Evolutionary conservation across 208 protist genomes (phyloP), one percentile per base, ranked within the genome.

Genomic region (Trypanosomatidae sp.): DNA sequence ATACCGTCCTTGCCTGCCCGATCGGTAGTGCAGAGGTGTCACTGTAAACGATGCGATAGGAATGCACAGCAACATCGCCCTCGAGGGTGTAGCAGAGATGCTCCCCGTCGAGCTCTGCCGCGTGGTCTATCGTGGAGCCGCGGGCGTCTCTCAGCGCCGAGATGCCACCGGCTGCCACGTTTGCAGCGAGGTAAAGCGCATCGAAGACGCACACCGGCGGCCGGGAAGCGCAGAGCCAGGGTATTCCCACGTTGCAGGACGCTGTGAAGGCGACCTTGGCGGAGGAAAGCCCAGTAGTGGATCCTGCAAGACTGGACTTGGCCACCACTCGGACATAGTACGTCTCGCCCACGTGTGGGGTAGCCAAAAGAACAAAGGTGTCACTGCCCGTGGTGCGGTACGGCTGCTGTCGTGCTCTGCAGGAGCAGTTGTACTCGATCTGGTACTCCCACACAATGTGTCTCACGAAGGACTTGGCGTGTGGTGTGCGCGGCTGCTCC

Each of bases 241-340:
- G 88, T 75, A 83, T 81, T 1, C 28, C 1, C 33, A 74, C 22
- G 8, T 49, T 74, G 55, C 74, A 69, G 13, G 36, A 39, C 8
- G 79, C 79, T 0, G 55, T 69, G 49, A 83, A 77, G 7, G 71
- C 58, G 8, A 72, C 65, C 13, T 77, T 87, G 30, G 80, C 73
- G 2, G 80, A 86, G 47, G 75, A 53, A 36, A 74, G 49, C 8
- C 72, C 81, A 9, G 82, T 62, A 60, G 79, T 65, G 1, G 74
- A 72, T 7, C 73, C 74, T 30, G 59, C 74, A 56, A 67, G 66
- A 2, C 53, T 74, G 0, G 73, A 81, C 30, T 73, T 71, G 2
- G 87, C 86, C 12, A 86, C 65, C 19, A 94, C 66, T 19, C 90
- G 87, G 28, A 92, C 72, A 49, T 87, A 80, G 43, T 86, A 83